Conservation (phyloP, 805 yeast genomes). For the Alloascoidea hylecoeti region DNA sequence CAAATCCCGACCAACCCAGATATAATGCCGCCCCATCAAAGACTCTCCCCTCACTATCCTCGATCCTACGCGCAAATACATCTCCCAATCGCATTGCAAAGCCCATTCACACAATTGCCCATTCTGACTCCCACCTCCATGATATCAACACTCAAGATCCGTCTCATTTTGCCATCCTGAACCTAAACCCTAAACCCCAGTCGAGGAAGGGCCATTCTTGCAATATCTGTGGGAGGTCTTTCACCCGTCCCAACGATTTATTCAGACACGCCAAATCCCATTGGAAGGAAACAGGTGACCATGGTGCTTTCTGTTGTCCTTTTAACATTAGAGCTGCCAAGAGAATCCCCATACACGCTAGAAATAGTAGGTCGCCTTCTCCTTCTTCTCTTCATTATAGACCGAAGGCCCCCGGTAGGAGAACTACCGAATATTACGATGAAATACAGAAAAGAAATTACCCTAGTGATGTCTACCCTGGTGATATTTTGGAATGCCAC, state of each 20-base stretch:
- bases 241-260: constrained; percentile 78
- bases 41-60: constrained; percentile 1
- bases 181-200: neutral
- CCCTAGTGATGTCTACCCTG: neutral
- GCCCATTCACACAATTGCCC: too few species aligned
- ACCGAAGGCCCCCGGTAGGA: too few species aligned
- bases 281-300: constrained; percentile 33
- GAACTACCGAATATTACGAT: neutral
- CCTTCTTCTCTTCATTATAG: too few species aligned
- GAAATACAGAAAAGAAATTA: neutral
- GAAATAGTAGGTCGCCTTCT: too few species aligned
- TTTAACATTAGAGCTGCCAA: neutral
- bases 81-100: too few species aligned
- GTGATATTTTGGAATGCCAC: constrained; percentile 40
- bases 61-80: neutral
- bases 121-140: neutral
- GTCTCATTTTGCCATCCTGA: neutral
- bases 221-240: constrained; percentile 66
- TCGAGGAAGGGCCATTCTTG: constrained; percentile 53
- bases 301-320: constrained; percentile 1
- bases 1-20: too few species aligned
- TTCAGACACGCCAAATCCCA: constrained; percentile 79
- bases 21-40: too few species aligned
- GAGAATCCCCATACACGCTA: too few species aligned
- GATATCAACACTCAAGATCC: neutral